phyloP scores from a whole-genome alignment of 164 flowering plant genomes.

The Tetrastigma voinierianum region DNA sequence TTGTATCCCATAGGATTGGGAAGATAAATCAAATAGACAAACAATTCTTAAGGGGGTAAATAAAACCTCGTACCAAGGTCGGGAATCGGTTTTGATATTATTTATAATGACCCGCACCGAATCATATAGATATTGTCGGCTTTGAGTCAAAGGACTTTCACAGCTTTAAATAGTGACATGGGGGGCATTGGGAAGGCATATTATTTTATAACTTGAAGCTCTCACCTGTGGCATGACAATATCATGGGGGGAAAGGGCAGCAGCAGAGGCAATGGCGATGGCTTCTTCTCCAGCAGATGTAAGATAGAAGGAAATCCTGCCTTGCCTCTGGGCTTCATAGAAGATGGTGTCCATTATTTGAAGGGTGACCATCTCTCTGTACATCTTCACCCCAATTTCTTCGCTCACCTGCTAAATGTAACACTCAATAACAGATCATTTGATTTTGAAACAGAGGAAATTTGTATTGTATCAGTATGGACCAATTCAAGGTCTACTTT shows the following conservation, averaged over 20 bases:
- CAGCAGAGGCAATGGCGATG: conserved; percentile 80
- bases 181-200: too few relatives aligned
- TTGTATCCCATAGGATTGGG: too few relatives aligned
- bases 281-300: conserved; percentile 85
- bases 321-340: conserved; percentile 90
- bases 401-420: conserved; percentile 39
- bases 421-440: background rate
- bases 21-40: too few relatives aligned
- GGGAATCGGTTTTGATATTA: too few relatives aligned
- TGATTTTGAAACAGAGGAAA: background rate
- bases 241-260: conserved; percentile 67
- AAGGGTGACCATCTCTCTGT: conserved; percentile 65
- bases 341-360: conserved; percentile 74
- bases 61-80: too few relatives aligned
- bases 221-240: conserved; percentile 71
- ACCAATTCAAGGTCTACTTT: too few relatives aligned
- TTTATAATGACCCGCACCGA: too few relatives aligned
- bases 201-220: background rate
- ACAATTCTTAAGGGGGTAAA: too few relatives aligned
- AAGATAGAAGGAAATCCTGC: conserved; percentile 78
- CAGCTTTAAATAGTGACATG: too few relatives aligned
- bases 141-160: too few relatives aligned
- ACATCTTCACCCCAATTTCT: conserved; percentile 69
- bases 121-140: too few relatives aligned
- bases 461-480: too few relatives aligned